Conservation (phyloP, 306 rosid genomes). For the Luffa acutangula region DNA sequence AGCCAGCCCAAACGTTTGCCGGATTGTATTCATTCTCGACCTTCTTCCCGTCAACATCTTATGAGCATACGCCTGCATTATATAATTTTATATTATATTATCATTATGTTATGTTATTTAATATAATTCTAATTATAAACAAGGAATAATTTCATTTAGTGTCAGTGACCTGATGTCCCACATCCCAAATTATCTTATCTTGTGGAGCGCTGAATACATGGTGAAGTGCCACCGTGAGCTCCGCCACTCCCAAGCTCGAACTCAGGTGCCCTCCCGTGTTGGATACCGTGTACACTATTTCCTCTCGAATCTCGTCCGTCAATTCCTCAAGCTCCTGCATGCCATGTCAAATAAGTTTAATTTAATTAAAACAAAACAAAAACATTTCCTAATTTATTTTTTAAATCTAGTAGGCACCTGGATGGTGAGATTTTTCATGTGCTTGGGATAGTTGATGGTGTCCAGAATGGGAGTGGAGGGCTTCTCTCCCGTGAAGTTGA, state of each 20-base stretch:
- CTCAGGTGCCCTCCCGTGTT: constrained; percentile 51
- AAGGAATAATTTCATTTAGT: too few relatives aligned
- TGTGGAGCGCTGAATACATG: constrained; percentile 48
- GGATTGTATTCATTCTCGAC: constrained; percentile 49
- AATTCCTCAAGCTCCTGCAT: constrained; percentile 37
- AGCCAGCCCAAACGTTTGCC: constrained; percentile 50
- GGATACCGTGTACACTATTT: constrained; percentile 31
- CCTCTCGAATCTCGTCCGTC: constrained; percentile 16
- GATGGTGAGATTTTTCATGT: constrained; percentile 43
- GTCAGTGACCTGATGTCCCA: constrained; percentile 55
- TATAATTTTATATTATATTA: too few relatives aligned
- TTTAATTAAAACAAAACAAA: too few relatives aligned
- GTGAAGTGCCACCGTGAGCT: constrained; percentile 60
- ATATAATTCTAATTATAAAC: too few relatives aligned
- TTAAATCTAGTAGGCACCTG: constrained; percentile 23
- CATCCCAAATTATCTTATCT: constrained; percentile 68
- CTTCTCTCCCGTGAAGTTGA: constrained; percentile 46
- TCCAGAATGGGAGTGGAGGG: constrained; percentile 54
- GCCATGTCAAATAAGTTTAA: too few relatives aligned
- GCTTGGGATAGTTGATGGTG: constrained; percentile 42
- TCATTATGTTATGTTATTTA: too few relatives aligned
- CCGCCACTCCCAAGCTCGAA: constrained; percentile 61
- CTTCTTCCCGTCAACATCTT: constrained; percentile 67
- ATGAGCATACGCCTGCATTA: constrained; percentile 43
- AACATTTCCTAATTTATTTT: too few relatives aligned